Evolutionary conservation across 164 flowering plant species (phyloP), one percentile per base, ranked within the genome.

Genomic region (Stephania cephalantha): DNA sequence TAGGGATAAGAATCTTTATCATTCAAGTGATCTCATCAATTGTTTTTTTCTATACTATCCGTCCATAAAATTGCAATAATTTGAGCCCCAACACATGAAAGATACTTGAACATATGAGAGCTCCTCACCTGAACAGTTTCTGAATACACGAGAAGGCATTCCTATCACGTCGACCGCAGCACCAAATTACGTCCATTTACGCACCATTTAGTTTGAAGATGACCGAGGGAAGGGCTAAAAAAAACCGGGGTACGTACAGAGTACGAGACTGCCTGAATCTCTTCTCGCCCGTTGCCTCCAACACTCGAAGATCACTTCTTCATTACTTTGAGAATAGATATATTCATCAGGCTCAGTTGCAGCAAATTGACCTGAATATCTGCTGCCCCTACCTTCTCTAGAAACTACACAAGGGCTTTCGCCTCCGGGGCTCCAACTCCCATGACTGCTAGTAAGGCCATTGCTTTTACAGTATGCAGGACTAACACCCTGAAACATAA

Each of bases 391-490:
- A 44, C 70, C 77, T 72, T 79, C 79, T 65, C 75, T 80, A 7
- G 74, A 46, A 29, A 66, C 50, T 53, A 66, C 35, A 11, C 82
- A 69, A 61, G 65, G 73, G 76, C 78, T 79, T 50, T 78, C 69
- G 15, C 67, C 69, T 63, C 78, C 86, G 11, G 90, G 91, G 79
- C 89, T 92, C 84, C 90, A 90, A 81, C 94, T 89, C 29, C 88
- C 90, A 1, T 68, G 86, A 80, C 94, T 88, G 84, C 92, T 90
- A 12, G 55, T 76, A 7, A 88, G 75, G 74, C 73, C 44, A 58
- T 74, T 78, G 67, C 83, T 82, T 74, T 46, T 78, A 58, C 79
- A 84, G 69, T 78, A 82, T 12, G 69, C 71, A 63, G 76, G 48
- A 72, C 71, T 71, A 44, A 8, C 48, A 52, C 78, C 90, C 90